Conservation (phyloP, 2,329 filamentous ascomycete genomes). For the Diaporthe vaccinii region DNA sequence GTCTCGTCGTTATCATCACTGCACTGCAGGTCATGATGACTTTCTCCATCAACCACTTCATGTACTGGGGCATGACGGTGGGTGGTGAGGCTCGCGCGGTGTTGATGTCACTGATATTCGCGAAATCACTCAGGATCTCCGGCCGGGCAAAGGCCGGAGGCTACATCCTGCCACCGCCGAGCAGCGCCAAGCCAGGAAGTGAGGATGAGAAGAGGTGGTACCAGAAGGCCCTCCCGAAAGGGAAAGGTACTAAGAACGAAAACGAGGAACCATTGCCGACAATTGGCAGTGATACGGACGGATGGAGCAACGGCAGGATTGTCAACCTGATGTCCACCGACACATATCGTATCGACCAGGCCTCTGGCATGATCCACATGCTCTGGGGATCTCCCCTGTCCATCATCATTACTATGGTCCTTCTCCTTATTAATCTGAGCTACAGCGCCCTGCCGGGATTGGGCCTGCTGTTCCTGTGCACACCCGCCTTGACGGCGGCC, state of each 20-base stretch:
- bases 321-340: conserved; percentile 96
- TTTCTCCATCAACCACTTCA: conserved; percentile 87
- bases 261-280: conserved; percentile 46
- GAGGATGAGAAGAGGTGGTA: conserved; percentile 54
- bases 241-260: conserved; percentile 48
- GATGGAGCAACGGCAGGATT: conserved; percentile 94
- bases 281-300: conserved; percentile 77
- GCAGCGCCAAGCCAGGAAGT: conserved; percentile 54
- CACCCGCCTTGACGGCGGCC: conserved; percentile 82
- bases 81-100: conserved; percentile 87
- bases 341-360: conserved; percentile 91
- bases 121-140: conserved; percentile 91
- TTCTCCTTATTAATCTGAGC: conserved; percentile 87
- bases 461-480: conserved; percentile 80
- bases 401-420: conserved; percentile 82
- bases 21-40: conserved; percentile 88
- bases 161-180: conserved; percentile 43
- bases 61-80: conserved; percentile 92
- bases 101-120: conserved; percentile 88
- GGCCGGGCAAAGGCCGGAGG: conserved; percentile 90
- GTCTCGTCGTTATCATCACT: conserved; percentile 86
- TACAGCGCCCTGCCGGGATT: conserved; percentile 96
- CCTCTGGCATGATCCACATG: conserved; percentile 90
- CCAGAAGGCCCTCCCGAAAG: conserved; percentile 60
- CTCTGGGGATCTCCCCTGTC: conserved; percentile 88